Conservation (phyloP, 2,329 filamentous ascomycete genomes). For the Pseudogymnoascus sp. region DNA sequence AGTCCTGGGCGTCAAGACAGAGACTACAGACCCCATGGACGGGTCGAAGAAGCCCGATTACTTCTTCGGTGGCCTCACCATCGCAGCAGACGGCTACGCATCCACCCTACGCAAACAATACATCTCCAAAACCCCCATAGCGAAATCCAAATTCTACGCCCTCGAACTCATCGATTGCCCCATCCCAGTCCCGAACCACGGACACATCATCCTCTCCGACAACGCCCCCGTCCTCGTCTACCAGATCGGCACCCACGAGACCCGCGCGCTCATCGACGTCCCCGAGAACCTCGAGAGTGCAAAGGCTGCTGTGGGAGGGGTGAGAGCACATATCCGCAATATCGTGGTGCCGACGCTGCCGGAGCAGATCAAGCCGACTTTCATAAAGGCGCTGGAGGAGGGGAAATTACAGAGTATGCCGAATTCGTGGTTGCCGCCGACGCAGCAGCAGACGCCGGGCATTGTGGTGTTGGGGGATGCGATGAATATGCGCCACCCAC, state of each 20-base stretch:
- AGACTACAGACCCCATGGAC: constrained; percentile 50
- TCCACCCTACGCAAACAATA: constrained; percentile 84
- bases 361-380: constrained; percentile 58
- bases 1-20: constrained; percentile 73
- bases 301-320: constrained; percentile 64
- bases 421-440: constrained; percentile 83
- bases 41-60: constrained; percentile 55
- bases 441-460: constrained; percentile 59
- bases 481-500: constrained; percentile 98
- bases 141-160: constrained; percentile 84
- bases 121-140: constrained; percentile 55
- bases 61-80: constrained; percentile 83
- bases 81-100: constrained; percentile 85
- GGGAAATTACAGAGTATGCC: constrained; percentile 79
- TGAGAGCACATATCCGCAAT: constrained; percentile 74
- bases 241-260: constrained; percentile 94
- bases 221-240: constrained; percentile 79
- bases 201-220: constrained; percentile 79
- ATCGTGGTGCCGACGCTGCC: constrained; percentile 74
- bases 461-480: constrained; percentile 84
- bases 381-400: constrained; percentile 66
- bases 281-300: constrained; percentile 70
- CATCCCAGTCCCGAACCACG: constrained; percentile 65
- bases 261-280: constrained; percentile 80
- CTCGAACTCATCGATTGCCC: constrained; percentile 84